Evolutionary conservation across 805 yeast species (phyloP), one percentile per base, ranked within the genome.

Genomic region (Candida gorgasii): DNA sequence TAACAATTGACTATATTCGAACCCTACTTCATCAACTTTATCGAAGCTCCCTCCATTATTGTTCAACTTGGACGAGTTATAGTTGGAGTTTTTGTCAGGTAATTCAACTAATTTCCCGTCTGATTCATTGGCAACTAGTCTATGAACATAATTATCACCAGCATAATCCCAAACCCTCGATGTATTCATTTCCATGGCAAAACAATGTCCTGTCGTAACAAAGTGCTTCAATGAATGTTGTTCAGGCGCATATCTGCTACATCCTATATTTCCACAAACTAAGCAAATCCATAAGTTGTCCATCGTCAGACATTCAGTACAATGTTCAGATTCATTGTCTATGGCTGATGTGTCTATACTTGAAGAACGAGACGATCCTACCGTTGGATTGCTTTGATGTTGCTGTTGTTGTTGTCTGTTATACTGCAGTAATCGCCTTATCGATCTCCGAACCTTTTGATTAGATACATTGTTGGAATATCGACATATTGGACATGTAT

Each of bases 121-220:
- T 0, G 84, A 73, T 58, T 86, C 90, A 61, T 87, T 89, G 47
- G 89, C 88, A 3, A 89, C 76, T 32, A 89, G 65, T 38, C 97
- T 63, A 61, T 89, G 97, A 8, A 89, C 97, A 59, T 89, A 89
- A 49, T 80, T 82, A 58, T 89, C 97, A 2, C 90, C 90, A 0
- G 90, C 89, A 59, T 89, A 89, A 59, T 89, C 97, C 97, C 97
- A 89, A 1, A 89, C 96, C 30, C 97, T 70, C 47, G 89, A 93
- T 0, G 95, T 79, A 8, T 72, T 63, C 35, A 87, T 69, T 55
- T 89, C 96, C 96, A 89, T 89, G 0, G 96, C 86, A 65, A 87
- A 89, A 53, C 96, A 86, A 61, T 89, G 97, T 5, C 84, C 82
- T 0, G 95, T 84, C 8, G 71, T 69, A 13, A 82, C 78, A 59